Percentiles rank a stretch among this genome's conserved stretches.
phyloP scores from a whole-genome alignment of 2,329 filamentous ascomycete genomes.

The Huntiella savannae region DNA sequence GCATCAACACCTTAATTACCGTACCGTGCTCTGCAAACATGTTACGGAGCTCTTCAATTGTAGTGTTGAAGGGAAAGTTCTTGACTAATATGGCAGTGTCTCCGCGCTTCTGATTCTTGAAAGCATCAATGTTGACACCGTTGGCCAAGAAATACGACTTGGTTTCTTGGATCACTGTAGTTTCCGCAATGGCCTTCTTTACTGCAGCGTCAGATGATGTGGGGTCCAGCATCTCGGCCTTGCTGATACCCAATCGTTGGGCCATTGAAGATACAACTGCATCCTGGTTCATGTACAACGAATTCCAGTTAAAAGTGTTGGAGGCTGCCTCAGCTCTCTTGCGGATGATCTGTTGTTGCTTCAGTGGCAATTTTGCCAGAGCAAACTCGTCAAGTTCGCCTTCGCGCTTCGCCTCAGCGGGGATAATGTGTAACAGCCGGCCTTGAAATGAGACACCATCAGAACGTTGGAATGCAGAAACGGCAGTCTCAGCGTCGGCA shows the following conservation, averaged over 20 bases:
- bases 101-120: conserved; percentile 68
- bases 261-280: conserved; percentile 83
- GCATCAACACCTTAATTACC: conserved; percentile 70
- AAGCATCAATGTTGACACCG: conserved; percentile 79
- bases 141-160: conserved; percentile 78
- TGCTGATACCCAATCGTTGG: conserved; percentile 68
- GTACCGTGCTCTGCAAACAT: conserved; percentile 76
- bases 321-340: conserved; percentile 64
- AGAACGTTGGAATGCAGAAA: conserved; percentile 57
- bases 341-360: conserved; percentile 82
- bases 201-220: conserved; percentile 86
- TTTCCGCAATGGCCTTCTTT: conserved; percentile 93
- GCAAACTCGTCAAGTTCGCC: conserved; percentile 71
- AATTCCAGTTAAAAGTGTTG: conserved; percentile 88
- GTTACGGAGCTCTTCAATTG: conserved; percentile 55
- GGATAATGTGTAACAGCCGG: conserved; percentile 75
- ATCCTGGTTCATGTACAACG: conserved; percentile 97
- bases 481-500: conserved; percentile 48
- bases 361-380: conserved; percentile 77
- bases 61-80: conserved; percentile 77
- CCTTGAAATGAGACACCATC: conserved; percentile 86
- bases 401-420: conserved; percentile 64
- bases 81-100: conserved; percentile 82
- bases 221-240: conserved; percentile 84
- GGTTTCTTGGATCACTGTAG: conserved; percentile 86